Conservation (phyloP, 1,284 basidiomycete genomes). For the Sporisorium exsertum region DNA sequence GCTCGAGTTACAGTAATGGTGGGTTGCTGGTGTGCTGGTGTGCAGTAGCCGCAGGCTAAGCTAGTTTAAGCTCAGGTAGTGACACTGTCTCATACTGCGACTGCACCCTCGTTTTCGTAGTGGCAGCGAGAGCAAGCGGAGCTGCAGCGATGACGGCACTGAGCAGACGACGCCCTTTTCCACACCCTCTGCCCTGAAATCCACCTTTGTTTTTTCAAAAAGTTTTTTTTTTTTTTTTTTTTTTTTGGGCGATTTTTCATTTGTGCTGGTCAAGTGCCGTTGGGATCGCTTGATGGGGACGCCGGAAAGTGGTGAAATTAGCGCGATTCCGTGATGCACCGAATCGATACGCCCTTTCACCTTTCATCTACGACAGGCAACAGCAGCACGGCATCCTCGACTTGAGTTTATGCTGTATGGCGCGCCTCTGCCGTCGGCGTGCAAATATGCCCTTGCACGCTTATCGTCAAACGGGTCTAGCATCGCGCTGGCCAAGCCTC, state of each 20-base stretch:
- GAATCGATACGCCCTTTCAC: no score
- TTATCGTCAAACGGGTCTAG: not conserved
- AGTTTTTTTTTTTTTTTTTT: not conserved
- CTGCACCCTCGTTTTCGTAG: slow-evolving; percentile 11
- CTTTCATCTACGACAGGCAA: no score
- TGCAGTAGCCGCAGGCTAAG: not conserved
- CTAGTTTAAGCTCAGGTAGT: not conserved
- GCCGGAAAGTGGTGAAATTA: not conserved
- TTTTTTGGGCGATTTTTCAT: slow-evolving; percentile 4
- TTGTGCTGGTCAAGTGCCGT: not conserved
- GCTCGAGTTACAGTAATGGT: slow-evolving; percentile 1
- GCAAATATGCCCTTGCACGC: not conserved
- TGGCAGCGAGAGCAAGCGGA: slow-evolving; percentile 7
- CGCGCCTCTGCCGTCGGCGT: not conserved
- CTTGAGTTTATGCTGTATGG: not conserved
- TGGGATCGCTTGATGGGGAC: not conserved
- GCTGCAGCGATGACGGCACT: slow-evolving; percentile 45
- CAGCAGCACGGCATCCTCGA: no score
- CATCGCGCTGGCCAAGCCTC: not conserved
- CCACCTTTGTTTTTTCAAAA: slow-evolving; percentile 6
- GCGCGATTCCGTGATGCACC: not conserved
- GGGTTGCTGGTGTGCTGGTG: not conserved
- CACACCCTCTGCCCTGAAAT: slow-evolving; percentile 19
- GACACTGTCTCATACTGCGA: not conserved
- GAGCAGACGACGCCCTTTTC: slow-evolving; percentile 7